Conservation (phyloP, 345 rosid genomes). For the Aethionema arabicum region DNA sequence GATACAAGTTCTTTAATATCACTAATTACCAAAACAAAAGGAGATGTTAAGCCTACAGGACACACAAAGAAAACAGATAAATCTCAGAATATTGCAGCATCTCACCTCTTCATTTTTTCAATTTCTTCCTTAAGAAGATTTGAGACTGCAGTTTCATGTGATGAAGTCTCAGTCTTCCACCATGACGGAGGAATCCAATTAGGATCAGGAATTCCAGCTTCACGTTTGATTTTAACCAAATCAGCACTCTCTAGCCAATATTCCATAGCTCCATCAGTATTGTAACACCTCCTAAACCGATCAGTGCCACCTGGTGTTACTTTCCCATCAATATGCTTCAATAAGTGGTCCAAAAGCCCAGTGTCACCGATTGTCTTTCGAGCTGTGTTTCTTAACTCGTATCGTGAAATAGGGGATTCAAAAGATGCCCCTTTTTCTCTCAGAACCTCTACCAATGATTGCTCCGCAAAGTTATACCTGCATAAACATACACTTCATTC, state of each 20-base stretch:
- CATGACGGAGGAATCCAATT: slow-evolving; percentile 60
- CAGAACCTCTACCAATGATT: slow-evolving; percentile 61
- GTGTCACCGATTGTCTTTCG: slow-evolving; percentile 82
- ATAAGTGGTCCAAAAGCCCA: slow-evolving; percentile 87
- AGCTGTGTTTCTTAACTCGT: slow-evolving; percentile 56
- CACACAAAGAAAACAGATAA: neutral
- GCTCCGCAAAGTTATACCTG: slow-evolving; percentile 72
- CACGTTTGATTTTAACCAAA: slow-evolving; percentile 54
- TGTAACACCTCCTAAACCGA: slow-evolving; percentile 81
- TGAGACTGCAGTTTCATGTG: slow-evolving; percentile 48
- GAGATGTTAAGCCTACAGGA: neutral
- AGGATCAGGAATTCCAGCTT: slow-evolving; percentile 64
- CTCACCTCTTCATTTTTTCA: slow-evolving; percentile 56
- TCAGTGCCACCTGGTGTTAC: slow-evolving; percentile 83
- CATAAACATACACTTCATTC: slow-evolving; percentile 14
- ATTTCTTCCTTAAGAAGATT: slow-evolving; percentile 56
- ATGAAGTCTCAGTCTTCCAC: slow-evolving; percentile 47
- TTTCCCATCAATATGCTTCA: slow-evolving; percentile 88
- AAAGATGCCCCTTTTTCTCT: slow-evolving; percentile 73
- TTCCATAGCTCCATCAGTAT: slow-evolving; percentile 75
- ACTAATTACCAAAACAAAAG: slow-evolving; percentile 42
- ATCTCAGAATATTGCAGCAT: slow-evolving; percentile 1
- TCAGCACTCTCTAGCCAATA: slow-evolving; percentile 95
- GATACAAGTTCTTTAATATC: slow-evolving; percentile 51
- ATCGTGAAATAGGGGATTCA: slow-evolving; percentile 64